Evolutionary conservation across 176 grass and related monocot genomes (phyloP).

Genomic region (Pontederia crassipes): DNA sequence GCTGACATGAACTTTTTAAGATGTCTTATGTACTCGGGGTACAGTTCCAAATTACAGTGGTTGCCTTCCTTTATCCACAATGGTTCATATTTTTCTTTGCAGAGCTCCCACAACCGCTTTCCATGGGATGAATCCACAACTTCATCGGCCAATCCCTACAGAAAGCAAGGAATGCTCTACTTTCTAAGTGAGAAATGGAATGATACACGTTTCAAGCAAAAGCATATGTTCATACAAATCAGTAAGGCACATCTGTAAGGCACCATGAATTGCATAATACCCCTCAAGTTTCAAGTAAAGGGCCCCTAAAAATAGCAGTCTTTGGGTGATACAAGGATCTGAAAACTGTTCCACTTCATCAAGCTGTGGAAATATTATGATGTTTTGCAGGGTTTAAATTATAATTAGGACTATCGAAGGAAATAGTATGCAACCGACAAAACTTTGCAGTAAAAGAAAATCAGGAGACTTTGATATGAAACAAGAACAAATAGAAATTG

Average conservation of each 20-base stretch:
- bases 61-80: constrained; percentile 92
- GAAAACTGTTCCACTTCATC: no score
- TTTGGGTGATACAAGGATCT: no score
- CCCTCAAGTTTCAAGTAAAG: no score
- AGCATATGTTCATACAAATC: no score
- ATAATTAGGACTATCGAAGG: no score
- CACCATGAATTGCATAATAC: no score
- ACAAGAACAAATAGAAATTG: background rate
- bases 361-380: background rate
- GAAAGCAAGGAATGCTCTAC: constrained; percentile 15
- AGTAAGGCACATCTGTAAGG: no score
- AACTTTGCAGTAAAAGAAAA: no score
- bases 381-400: no score
- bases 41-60: constrained; percentile 90
- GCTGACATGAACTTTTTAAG: constrained; percentile 78
- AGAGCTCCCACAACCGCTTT: constrained; percentile 71
- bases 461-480: no score
- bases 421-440: background rate
- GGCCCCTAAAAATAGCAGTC: no score
- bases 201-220: background rate
- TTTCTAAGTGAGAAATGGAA: constrained; percentile 2
- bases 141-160: constrained; percentile 81
- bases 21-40: constrained; percentile 86
- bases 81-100: constrained; percentile 97
- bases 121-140: constrained; percentile 92